Percentiles rank a stretch among this genome's conserved stretches.
phyloP scores from a whole-genome alignment of 164 flowering plant species.

The Stephania japonica region DNA sequence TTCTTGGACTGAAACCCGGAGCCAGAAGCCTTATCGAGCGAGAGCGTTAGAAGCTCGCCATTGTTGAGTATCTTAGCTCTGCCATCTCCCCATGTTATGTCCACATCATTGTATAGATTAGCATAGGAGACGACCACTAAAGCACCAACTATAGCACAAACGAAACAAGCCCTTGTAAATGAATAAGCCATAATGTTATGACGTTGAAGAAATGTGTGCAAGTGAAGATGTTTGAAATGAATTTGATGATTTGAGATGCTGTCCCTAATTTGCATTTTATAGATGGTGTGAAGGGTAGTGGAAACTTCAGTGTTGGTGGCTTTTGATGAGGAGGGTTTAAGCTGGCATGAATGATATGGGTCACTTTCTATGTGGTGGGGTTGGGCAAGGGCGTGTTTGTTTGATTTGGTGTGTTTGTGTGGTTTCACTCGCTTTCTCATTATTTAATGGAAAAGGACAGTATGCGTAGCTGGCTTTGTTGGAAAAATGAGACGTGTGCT shows the following conservation, averaged over 20 bases:
- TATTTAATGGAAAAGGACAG: no score
- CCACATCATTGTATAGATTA: constrained; percentile 17
- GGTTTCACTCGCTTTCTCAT: no score
- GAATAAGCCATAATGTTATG: constrained; percentile 1
- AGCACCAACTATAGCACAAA: background rate
- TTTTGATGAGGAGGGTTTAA: background rate
- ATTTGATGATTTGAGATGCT: background rate
- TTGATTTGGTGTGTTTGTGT: no score
- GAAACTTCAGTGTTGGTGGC: background rate
- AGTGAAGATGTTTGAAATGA: background rate
- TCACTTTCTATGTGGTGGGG: no score
- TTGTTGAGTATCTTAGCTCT: constrained; percentile 23
- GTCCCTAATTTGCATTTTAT: no score
- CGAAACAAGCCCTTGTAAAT: background rate
- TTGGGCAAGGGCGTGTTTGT: no score
- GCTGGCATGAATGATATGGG: background rate
- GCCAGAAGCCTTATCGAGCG: constrained; percentile 45
- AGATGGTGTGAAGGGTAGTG: background rate
- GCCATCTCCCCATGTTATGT: constrained; percentile 24
- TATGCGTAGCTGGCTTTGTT: no score
- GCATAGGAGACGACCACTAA: background rate
- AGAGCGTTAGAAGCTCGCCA: constrained; percentile 39
- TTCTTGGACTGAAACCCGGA: constrained; percentile 50
- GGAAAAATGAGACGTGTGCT: no score
- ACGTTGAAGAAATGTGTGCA: background rate